Evolutionary conservation across 2,329 filamentous ascomycete genomes (phyloP), one percentile per base, ranked within the genome.

Genomic region (Beauveria rudraprayagi): DNA sequence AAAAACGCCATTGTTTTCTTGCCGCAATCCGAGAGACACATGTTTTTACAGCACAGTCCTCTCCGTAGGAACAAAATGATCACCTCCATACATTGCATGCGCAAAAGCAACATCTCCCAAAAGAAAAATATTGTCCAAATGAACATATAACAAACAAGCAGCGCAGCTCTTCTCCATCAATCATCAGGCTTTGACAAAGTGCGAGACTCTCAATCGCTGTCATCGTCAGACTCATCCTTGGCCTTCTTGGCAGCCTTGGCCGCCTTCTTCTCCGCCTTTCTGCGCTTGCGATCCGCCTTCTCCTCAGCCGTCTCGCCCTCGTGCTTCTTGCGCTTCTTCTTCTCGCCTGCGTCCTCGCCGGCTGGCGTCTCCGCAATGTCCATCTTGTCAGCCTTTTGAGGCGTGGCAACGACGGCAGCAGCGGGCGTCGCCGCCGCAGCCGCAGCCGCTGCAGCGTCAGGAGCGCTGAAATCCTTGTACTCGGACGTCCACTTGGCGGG

Each of bases 401-500:
- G 70, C 28, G 74, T 74, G 22, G 73, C 67, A 51, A 71, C 69
- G 60, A 76, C 74, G 64, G 80, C 75, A 14, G 75, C 70, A 61
- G 75, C 70, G 61, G 76, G 71, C 22, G 77, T 71, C 41, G 80
- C 73, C 41, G 79, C 77, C 0, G 79, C 75, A 7, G 75, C 72
- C 8, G 77, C 72, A 14, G 79, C 74, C 22, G 76, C 73, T 51
- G 73, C 76, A 53, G 76, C 77, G 57, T 78, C 74, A 17, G 82
- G 78, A 46, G 83, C 82, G 70, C 83, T 87, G 79, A 87, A 96
- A 79, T 97, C 94, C 77, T 92, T 93, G 83, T 99, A 99, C 67
- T 90, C 89, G 43, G 84, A 78, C 68, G 90, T 92, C 94, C 94
- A 99, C 78, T 94, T 91, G 69, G 92, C 86, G 28, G 94, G 94